Base-by-base conservation (phyloP, 495 filamentous ascomycete species). In the Aspergillus olivimuriae region DNA sequence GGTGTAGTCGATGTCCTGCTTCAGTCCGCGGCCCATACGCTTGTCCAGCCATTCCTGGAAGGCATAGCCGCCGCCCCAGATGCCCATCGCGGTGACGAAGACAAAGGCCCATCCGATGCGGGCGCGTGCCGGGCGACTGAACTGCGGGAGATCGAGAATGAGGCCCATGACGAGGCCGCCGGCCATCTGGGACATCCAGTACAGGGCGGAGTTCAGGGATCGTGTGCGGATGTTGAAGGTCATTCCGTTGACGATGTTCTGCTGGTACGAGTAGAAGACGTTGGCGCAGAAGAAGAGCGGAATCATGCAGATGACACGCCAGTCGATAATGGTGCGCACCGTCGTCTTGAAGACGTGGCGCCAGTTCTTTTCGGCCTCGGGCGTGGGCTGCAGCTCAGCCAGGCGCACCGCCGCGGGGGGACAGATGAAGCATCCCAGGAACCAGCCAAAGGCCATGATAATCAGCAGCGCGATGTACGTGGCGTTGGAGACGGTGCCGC, bases 221-320 rank as follows among this genome's bases (percentile, higher is more conserved):
- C 73, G 63, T 0, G 69, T 65, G 21, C 69, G 60, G 44, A 73
- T 65, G 38, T 72, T 64, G 54, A 85, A 73, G 9, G 59, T 68
- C 52, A 71, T 56, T 4, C 60, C 57, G 43, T 72, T 75, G 23
- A 73, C 66, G 19, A 74, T 78, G 41, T 77, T 77, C 56, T 80
- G 77, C 51, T 82, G 78, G 56, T 87, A 78, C 3, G 83, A 86
- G 63, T 88, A 88, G 66, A 90, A 91, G 55, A 80, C 82, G 51
- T 90, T 90, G 55, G 83, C 86, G 17, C 77, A 66, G 51, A 70
- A 71, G 60, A 78, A 78, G 28, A 76, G 58, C 1, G 74, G 74
- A 18, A 76, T 48, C 53, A 78, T 67, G 34, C 64, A 69, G 21
- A 73, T 28, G 14, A 74, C 65, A 12, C 65, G 59, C 55, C 63